A percentile compares a stretch with the other conserved stretches of the same genome.
These are phyloP conservation scores for Colletotrichum theobromicola DNA, from an alignment of 2,329 filamentous ascomycete species.

Conservation along the genomic window DNA sequence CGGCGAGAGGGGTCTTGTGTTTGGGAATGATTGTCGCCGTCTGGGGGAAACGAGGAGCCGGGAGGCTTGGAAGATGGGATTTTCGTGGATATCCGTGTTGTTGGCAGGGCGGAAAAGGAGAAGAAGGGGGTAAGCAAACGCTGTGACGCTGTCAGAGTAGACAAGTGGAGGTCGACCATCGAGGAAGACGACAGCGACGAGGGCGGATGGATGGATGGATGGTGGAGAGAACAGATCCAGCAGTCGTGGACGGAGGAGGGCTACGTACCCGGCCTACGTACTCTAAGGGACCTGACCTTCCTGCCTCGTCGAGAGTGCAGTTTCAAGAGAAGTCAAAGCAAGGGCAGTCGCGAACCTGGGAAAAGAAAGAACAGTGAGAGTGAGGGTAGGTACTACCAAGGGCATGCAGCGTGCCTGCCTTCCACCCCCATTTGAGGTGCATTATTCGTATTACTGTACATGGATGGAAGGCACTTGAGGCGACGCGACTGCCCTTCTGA, in stretches of 20 bases:
- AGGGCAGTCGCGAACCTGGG: neutral
- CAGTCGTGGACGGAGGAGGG: neutral
- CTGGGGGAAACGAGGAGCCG: slow-evolving; percentile 1
- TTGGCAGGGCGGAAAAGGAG: neutral
- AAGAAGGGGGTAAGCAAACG: neutral
- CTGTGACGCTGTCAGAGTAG: neutral
- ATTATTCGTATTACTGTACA: neutral
- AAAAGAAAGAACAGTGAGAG: neutral
- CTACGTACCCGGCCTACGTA: neutral
- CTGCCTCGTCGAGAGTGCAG: neutral
- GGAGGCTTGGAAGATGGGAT: neutral
- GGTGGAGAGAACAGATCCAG: neutral
- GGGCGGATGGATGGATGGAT: neutral
- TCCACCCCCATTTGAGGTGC: neutral
- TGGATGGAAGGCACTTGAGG: neutral
- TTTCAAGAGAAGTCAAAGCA: neutral
- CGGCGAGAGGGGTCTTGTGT: slow-evolving; percentile 1
- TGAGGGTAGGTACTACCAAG: neutral
- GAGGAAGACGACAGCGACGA: neutral
- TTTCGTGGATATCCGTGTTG: neutral
- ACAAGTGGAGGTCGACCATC: neutral
- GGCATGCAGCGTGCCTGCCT: neutral
- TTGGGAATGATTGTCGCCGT: slow-evolving; percentile 13
- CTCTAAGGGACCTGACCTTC: neutral
- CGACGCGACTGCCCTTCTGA: neutral